Evolutionary conservation across 2,329 filamentous ascomycete species (phyloP).

Genomic region (Fusarium heterosporum): DNA sequence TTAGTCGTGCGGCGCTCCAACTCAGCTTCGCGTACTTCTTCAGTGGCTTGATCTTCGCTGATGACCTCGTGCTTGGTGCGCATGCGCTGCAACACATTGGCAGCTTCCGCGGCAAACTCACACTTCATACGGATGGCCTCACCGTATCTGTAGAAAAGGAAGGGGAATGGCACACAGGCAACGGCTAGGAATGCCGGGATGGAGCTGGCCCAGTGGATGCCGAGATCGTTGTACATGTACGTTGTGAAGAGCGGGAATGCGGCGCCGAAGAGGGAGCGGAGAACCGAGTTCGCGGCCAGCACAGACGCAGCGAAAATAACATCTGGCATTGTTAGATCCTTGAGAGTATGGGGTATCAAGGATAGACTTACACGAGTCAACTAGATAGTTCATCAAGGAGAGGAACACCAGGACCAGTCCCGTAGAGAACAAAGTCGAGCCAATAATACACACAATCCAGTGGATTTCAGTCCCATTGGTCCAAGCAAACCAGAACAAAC

Average conservation of each 20-base stretch:
- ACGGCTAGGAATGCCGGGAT: slow-evolving; percentile 80
- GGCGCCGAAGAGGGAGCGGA: slow-evolving; percentile 78
- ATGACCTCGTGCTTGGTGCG: slow-evolving; percentile 48
- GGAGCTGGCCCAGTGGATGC: slow-evolving; percentile 80
- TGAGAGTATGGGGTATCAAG: not conserved
- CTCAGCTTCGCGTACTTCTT: slow-evolving; percentile 42
- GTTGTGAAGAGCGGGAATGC: slow-evolving; percentile 79
- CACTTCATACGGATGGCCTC: slow-evolving; percentile 70
- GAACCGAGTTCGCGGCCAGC: slow-evolving; percentile 76
- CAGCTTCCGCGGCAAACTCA: slow-evolving; percentile 76
- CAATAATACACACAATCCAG: slow-evolving; percentile 64
- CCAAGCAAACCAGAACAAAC: slow-evolving; percentile 76
- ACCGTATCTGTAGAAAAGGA: slow-evolving; percentile 81
- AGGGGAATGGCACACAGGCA: slow-evolving; percentile 78
- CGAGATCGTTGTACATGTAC: slow-evolving; percentile 67
- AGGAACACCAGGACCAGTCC: slow-evolving; percentile 74
- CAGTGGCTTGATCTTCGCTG: slow-evolving; percentile 47
- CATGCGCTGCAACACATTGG: slow-evolving; percentile 66
- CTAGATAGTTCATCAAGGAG: slow-evolving; percentile 73
- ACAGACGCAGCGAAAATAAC: slow-evolving; percentile 82
- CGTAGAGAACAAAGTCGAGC: slow-evolving; percentile 62
- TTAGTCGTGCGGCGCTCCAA: slow-evolving; percentile 45
- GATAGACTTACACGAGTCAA: slow-evolving; percentile 66
- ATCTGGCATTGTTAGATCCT: slow-evolving; percentile 52
- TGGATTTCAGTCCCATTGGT: slow-evolving; percentile 67